Evolutionary conservation across 495 filamentous ascomycete genomes (phyloP), one percentile per base, ranked within the genome.

Genomic region (Penicillium coprophilum): DNA sequence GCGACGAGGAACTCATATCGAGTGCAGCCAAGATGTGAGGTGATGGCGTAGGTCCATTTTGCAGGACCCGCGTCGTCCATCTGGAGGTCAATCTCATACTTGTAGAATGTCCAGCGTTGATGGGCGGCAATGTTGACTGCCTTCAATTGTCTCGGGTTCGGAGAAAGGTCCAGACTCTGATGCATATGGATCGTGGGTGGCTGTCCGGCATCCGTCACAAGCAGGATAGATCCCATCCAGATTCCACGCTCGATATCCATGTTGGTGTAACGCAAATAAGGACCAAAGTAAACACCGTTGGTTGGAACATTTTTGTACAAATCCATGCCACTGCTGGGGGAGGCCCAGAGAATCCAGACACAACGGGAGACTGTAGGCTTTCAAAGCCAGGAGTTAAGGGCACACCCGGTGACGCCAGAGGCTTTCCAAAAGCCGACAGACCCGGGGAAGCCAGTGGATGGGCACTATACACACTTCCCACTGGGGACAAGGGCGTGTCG

Each of bases 201-300:
- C 61, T 96, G 92, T n/a, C 87, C 88, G 19, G 87, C 86, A 65
- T 96, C 92, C 1, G 92, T 96, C 12, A 97, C 85, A 23, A 98
- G 84, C 59, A 91, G 72, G 62, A 90, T 88, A 2, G 85, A 88
- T 10, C 91, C 92, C 11, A 93, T 72, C 94, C 94, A 98, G 31
- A 92, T 60, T 2, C 95, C 94, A 62, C 85, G 87, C 66, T 97
- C 92, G 32, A 97, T 63, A 55, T 98, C 90, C 92, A 98, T 97
- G 65, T 98, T 98, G 5, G 90, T 89, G 65, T 98, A 98, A 57
- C 92, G 80, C 40, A 98, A 79, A 68, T 97, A 97, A 0, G 94
- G 94, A 1, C 94, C 94, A 70, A 98, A 97, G 69, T 97, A 98
- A 15, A 97, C 94, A n/a, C 92, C 92, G 56, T 98, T 98, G 2